Evolutionary conservation across 345 rosid genomes (phyloP).

Genomic region (Pugionium dolabratum): DNA sequence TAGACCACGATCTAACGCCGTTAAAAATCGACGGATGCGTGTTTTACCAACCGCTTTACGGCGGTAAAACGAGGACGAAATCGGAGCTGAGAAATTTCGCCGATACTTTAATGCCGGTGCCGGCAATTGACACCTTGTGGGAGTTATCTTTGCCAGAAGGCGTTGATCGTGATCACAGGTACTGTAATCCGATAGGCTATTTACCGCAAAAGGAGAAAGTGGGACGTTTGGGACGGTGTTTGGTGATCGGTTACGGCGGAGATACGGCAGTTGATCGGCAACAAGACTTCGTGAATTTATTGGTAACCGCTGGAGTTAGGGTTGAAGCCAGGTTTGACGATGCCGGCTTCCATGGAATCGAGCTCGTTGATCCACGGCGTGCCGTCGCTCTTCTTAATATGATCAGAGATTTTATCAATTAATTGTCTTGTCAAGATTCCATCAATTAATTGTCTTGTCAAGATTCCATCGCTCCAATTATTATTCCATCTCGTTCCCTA

Average conservation of each 20-base stretch:
- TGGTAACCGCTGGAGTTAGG: slow-evolving; percentile 37
- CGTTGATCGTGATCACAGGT: slow-evolving; percentile 45
- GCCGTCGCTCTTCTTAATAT: slow-evolving; percentile 39
- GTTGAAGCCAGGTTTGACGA: slow-evolving; percentile 48
- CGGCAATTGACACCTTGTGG: slow-evolving; percentile 42
- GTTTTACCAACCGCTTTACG: slow-evolving; percentile 42
- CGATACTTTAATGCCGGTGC: slow-evolving; percentile 44
- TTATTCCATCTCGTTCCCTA: no score
- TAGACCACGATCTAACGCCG: slow-evolving; percentile 39
- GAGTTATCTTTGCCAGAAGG: slow-evolving; percentile 36
- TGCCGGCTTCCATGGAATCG: slow-evolving; percentile 45
- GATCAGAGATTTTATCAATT: slow-evolving; percentile 41
- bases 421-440: neutral
- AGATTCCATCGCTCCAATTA: no score
- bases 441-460: neutral
- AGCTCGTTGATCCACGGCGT: slow-evolving; percentile 40
- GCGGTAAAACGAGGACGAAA: slow-evolving; percentile 37
- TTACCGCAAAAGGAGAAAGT: slow-evolving; percentile 36
- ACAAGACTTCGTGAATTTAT: slow-evolving; percentile 41
- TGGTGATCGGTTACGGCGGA: slow-evolving; percentile 43
- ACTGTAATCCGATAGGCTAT: slow-evolving; percentile 41
- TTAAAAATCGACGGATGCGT: slow-evolving; percentile 39
- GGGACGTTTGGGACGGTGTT: slow-evolving; percentile 36
- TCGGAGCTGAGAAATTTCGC: slow-evolving; percentile 33
- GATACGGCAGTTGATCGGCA: slow-evolving; percentile 42